Evolutionary conservation across 2,329 filamentous ascomycete species (phyloP).

Genomic region (Sporothrix pseudoabietina): DNA sequence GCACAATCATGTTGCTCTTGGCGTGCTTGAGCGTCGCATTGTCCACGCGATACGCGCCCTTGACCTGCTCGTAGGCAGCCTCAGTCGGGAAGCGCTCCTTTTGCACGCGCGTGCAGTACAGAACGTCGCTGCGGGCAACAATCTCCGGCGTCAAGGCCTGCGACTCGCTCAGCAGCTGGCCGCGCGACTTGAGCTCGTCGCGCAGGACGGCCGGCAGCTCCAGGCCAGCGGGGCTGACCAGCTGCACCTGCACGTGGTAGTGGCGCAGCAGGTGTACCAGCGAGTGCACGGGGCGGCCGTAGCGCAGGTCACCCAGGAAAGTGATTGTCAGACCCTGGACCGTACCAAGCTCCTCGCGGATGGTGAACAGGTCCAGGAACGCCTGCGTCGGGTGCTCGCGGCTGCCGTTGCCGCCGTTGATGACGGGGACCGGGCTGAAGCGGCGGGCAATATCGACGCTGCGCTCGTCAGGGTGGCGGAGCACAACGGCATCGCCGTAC

Average conservation of each 20-base stretch:
- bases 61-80: constrained; percentile 80
- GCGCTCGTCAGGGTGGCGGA: constrained; percentile 83
- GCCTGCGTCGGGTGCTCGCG: constrained; percentile 97
- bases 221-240: constrained; percentile 81
- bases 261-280: constrained; percentile 90
- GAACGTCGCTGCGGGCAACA: constrained; percentile 80
- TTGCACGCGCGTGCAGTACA: constrained; percentile 97
- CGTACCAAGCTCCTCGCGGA: constrained; percentile 93
- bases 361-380: constrained; percentile 96
- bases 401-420: constrained; percentile 96
- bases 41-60: constrained; percentile 86
- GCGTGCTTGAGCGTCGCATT: constrained; percentile 87
- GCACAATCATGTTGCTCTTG: constrained; percentile 89
- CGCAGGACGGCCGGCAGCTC: constrained; percentile 75
- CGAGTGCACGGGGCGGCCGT: constrained; percentile 93
- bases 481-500: constrained; percentile 93
- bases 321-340: constrained; percentile 95
- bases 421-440: constrained; percentile 86
- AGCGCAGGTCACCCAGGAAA: constrained; percentile 89
- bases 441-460: constrained; percentile 82
- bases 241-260: constrained; percentile 92
- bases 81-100: constrained; percentile 89
- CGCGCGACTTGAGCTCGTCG: constrained; percentile 69
- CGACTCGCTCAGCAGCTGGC: constrained; percentile 75
- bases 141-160: constrained; percentile 84